Conservation (phyloP, 768 basidiomycete species). For the Flagelloscypha sp. region DNA sequence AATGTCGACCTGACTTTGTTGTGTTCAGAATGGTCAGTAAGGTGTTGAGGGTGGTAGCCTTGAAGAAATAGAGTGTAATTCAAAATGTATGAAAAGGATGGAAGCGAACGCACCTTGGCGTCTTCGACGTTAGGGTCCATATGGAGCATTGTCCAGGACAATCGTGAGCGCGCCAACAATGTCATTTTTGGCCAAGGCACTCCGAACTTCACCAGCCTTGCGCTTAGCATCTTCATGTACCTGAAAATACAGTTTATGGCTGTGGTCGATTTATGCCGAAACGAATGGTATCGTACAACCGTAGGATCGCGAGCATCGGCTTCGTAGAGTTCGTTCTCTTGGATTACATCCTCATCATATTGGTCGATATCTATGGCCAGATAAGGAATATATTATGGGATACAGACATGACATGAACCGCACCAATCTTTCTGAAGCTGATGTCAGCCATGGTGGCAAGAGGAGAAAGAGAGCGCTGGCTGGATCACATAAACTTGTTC, state of each 20-base stretch:
- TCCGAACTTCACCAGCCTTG: slow-evolving; percentile 63
- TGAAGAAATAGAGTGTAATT: slow-evolving; percentile 7
- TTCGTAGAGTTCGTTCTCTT: slow-evolving; percentile 80
- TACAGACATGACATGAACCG: too few species aligned
- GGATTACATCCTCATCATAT: slow-evolving; percentile 85
- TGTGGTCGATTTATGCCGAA: too few species aligned
- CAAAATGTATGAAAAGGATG: slow-evolving; percentile 2
- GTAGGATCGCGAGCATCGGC: slow-evolving; percentile 74
- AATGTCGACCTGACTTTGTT: slow-evolving; percentile 85
- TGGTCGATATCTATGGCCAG: slow-evolving; percentile 93
- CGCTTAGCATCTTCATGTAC: slow-evolving; percentile 71
- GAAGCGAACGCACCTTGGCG: slow-evolving; percentile 65
- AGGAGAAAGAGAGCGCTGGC: too few species aligned
- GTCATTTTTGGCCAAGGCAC: slow-evolving; percentile 68
- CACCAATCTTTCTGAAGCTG: too few species aligned
- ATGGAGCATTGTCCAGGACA: slow-evolving; percentile 77
- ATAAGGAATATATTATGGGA: too few species aligned
- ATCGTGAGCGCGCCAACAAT: slow-evolving; percentile 60
- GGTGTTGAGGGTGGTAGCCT: slow-evolving; percentile 75
- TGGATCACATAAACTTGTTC: too few species aligned
- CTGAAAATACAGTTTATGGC: too few species aligned
- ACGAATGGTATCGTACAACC: too few species aligned
- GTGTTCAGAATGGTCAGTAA: slow-evolving; percentile 89
- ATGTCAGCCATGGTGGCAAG: too few species aligned
- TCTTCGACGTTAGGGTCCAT: slow-evolving; percentile 80